Base-by-base conservation (phyloP, 1,284 basidiomycete species). In the Ceratobasidium sp. region DNA sequence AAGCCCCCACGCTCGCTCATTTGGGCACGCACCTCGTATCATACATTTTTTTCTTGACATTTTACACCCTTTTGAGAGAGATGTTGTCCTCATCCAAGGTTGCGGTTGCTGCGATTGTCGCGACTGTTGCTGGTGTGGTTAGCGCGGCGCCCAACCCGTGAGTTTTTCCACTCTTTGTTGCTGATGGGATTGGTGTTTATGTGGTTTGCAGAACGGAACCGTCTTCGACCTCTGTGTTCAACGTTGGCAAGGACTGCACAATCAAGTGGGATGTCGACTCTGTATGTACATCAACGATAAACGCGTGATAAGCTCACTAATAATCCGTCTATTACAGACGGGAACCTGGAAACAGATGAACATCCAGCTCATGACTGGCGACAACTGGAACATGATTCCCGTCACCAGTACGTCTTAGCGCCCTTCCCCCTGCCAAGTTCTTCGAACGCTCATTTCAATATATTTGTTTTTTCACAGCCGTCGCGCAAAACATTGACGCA, bases 331-430 rank as follows among this genome's bases (percentile, higher is more conserved):
- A 28, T 15, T n/a, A 3, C 42, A 75, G 39, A 78, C 77, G n/a
- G 77, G 77, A 23, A 49, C 44, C 40, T 81, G 80, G 80, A 81
- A 58, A 12, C 18, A 75, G 28, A 79, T 81, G 66, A 78, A 67
- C 77, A 75, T 80, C 46, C 71, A 80, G 72, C 77, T 80, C 55
- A 81, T 81, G 80, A 78, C 80, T 70, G 80, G 80, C n/a, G 79
- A 79, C 64, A 81, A 81, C 73, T 66, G 58, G 61, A 77, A 79
- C 64, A 81, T 81, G 80, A 61, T 78, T 26, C 79, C 40, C 77
- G 69, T 81, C 26, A 76, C 78, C 68, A 81, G 80, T 80, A 58
- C 44, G 79, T 78, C 44, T 56, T 33, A 49, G 44, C 26, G 20
- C 39, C 26, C 49, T 68, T 58, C 23, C 23, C 18, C 33, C 18